Evolutionary conservation across 768 basidiomycete species (phyloP), one percentile per base, ranked within the genome.

Genomic region (Phaffia tasmanica): DNA sequence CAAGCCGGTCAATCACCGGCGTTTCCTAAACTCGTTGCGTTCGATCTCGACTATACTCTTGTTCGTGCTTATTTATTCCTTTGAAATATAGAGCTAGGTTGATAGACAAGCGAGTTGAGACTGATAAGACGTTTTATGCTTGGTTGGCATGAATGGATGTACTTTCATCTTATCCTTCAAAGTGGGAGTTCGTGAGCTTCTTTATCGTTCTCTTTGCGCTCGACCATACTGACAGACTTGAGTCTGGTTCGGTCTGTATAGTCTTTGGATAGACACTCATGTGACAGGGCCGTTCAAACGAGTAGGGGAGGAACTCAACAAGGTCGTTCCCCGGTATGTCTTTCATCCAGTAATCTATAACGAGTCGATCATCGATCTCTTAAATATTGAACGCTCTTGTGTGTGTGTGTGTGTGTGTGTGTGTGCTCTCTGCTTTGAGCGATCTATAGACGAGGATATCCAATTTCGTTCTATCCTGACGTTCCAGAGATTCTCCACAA

Each of bases 181-280:
- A 57, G 23, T n/a, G 7, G 3, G 32, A 23, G n/a, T 18, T 15
- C 60, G 0, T 21, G 9, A 18, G 54, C 54, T 23, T 46, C 29
- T 46, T 23, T 16, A 46, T 63, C 16, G 1, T 19, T 15, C 5
- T 49, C 46, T 47, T 21, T 62, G 30, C 42, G 25, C 48, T 11
- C 3, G 18, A 30, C 42, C 58, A 23, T 21, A n/a, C 21, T 21
- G 19, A 35, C 25, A 16, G 32, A 1, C 19, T 6, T 14, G 27
- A 23, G 25, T 29, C 46, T 2, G 23, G 46, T 21, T 8, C 42
- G 21, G n/a, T 50, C 30, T 46, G 57, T 18, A n/a, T 6, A 21
- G 85, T 65, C 79, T 90, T 19, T 90, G 88, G 89, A 85, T 91
- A 62, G 89, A 92, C 74, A 84, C 84, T 21, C 86, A 89, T 74